Conservation (phyloP, 2,329 filamentous ascomycete species). For the Metarhizium anisopliae region DNA sequence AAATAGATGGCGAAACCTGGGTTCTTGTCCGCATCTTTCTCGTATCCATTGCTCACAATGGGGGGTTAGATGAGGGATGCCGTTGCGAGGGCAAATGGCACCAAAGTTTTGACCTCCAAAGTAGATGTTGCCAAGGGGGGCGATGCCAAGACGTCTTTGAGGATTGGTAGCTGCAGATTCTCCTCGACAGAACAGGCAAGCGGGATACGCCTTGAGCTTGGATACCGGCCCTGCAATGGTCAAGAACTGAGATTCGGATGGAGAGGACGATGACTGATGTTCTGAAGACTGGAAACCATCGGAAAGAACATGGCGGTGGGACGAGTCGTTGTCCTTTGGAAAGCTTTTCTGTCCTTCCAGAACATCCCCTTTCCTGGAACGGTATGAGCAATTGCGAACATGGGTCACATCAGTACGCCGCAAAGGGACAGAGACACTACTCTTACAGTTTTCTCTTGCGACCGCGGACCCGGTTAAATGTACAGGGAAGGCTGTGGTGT, state of each 20-base stretch:
- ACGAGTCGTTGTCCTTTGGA: not conserved
- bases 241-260: not conserved
- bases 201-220: not conserved
- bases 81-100: slow-evolving; percentile 35
- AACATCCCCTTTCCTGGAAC: too few relatives aligned
- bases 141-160: not conserved
- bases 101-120: slow-evolving; percentile 39
- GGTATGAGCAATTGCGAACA: too few relatives aligned
- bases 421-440: too few relatives aligned
- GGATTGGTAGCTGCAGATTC: not conserved
- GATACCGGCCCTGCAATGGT: not conserved
- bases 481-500: slow-evolving; percentile 37
- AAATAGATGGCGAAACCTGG: slow-evolving; percentile 11
- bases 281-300: not conserved
- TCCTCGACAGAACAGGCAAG: slow-evolving; percentile 2
- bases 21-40: slow-evolving; percentile 29
- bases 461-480: slow-evolving; percentile 22
- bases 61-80: slow-evolving; percentile 39
- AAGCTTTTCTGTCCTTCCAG: too few relatives aligned
- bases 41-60: slow-evolving; percentile 39
- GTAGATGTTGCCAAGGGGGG: slow-evolving; percentile 27
- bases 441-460: slow-evolving; percentile 12
- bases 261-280: slow-evolving; percentile 5
- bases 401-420: too few relatives aligned
- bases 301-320: not conserved